Percentiles rank a stretch among this genome's conserved stretches.
Evolutionary conservation across 345 rosid species (phyloP).

Genomic region (Cardiospermum halicacabum): DNA sequence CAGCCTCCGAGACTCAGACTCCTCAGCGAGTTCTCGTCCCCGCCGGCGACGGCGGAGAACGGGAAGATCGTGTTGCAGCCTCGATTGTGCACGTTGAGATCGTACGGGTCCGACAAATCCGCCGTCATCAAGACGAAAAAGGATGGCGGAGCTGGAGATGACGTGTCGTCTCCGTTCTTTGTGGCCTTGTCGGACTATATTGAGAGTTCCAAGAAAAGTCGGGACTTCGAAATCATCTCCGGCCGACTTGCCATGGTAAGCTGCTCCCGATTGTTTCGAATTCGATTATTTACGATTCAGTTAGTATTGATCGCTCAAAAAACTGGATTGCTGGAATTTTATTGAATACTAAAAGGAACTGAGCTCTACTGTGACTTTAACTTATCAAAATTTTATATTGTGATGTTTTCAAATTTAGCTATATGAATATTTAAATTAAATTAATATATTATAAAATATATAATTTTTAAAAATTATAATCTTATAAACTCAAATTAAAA

Average conservation of each 20-base stretch:
- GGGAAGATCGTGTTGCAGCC: conserved; percentile 77
- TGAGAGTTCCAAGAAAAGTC: conserved; percentile 86
- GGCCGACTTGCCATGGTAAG: conserved; percentile 89
- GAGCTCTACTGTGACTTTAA: too few relatives aligned
- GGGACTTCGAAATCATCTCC: conserved; percentile 80
- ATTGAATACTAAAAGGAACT: too few relatives aligned
- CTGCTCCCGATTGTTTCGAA: neutral
- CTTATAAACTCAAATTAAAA: too few relatives aligned
- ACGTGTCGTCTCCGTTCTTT: conserved; percentile 57
- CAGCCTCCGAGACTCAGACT: conserved; percentile 35
- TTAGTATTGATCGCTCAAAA: too few relatives aligned
- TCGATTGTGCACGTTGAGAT: conserved; percentile 75
- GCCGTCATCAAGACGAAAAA: conserved; percentile 37
- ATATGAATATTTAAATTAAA: too few relatives aligned
- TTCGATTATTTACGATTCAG: too few relatives aligned
- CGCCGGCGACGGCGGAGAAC: conserved; percentile 21
- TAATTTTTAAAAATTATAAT: too few relatives aligned
- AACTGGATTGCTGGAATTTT: too few relatives aligned
- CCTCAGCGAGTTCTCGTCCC: conserved; percentile 14
- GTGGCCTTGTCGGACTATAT: conserved; percentile 77
- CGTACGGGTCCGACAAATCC: conserved; percentile 61
- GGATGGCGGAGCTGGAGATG: conserved; percentile 34
- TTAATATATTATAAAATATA: too few relatives aligned
- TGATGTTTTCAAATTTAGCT: too few relatives aligned
- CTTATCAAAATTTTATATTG: too few relatives aligned